These are phyloP conservation scores for Arthrinium phaeospermum DNA, from an alignment of 2,329 filamentous ascomycete species.

Conservation along the genomic window DNA sequence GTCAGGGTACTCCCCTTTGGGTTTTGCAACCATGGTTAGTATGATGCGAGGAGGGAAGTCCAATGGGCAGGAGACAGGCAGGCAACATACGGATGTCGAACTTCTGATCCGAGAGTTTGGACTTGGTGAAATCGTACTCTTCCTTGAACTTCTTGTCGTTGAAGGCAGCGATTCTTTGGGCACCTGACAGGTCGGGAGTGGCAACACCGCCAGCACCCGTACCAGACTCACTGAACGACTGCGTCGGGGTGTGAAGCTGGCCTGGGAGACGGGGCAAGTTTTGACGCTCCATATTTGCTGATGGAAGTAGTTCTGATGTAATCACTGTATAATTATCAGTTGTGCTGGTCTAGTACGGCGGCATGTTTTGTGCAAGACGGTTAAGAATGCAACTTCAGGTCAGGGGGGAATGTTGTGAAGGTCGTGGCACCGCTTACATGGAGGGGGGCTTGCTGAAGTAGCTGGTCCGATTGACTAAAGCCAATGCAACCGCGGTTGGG, in stretches of 20 bases:
- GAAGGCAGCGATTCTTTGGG: constrained; percentile 2
- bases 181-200: constrained; percentile 23
- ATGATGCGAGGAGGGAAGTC: background rate
- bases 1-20: constrained; percentile 48
- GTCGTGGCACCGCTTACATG: constrained; percentile 7
- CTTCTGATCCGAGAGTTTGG: constrained; percentile 49
- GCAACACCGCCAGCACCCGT: constrained; percentile 30
- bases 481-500: background rate
- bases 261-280: constrained; percentile 29
- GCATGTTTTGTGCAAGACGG: background rate
- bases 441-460: background rate
- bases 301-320: constrained; percentile 23
- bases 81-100: constrained; percentile 52
- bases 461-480: background rate
- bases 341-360: background rate
- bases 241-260: constrained; percentile 37
- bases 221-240: constrained; percentile 38
- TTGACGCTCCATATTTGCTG: constrained; percentile 30
- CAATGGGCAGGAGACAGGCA: background rate
- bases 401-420: background rate
- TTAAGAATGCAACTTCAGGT: background rate
- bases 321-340: background rate
- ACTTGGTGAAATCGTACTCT: constrained; percentile 46
- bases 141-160: constrained; percentile 48
- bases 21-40: constrained; percentile 20